Evolutionary conservation across 2,329 filamentous ascomycete species (phyloP), one percentile per base, ranked within the genome.

Genomic region (Fusarium tanahbumbuense): DNA sequence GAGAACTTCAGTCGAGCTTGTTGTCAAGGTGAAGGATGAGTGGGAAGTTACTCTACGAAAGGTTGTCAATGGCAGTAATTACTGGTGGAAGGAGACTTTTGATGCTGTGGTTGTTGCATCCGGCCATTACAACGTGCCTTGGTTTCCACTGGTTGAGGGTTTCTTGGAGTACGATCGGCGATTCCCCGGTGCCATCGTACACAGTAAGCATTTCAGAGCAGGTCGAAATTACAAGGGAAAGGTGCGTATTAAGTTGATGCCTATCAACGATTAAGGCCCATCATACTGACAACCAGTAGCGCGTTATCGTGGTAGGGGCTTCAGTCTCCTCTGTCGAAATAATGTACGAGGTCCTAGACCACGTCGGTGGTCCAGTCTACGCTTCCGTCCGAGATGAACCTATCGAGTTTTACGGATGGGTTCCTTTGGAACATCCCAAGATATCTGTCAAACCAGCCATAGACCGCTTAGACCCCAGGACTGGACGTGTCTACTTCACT

Each of bases 51-150:
- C 54, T 15, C 41, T 70, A 8, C 58, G 64, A 18, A 68, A 71
- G 20, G 63, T 57, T 2, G 30, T 68, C 0, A 40, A 57, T 12
- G 54, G 58, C 1, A 45, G 63, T 3, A 70, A 70, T 10, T 68
- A 70, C 25, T 71, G 67, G 63, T 68, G 67, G 68, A 25, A 34
- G 5, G 67, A 71, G 25, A 56, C 25, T 0, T 72, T 72, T 20
- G 70, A 73, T 7, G 57, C 67, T 6, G 15, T 71, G 2, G 64
- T 72, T 8, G 70, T 66, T 6, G 67, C 63, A 13, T 62, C 60
- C 2, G 67, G 63, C 0, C 64, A 72, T 12, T 73, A 71, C 2
- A 73, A 71, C 7, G 27, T 72, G 1, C 64, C 70, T 1, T 72
- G 67, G 53, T 64, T 71, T 23, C 60, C 70, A 10, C 41, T 60